Conservation (phyloP, 495 filamentous ascomycete species). For the Lophium mytilinum region DNA sequence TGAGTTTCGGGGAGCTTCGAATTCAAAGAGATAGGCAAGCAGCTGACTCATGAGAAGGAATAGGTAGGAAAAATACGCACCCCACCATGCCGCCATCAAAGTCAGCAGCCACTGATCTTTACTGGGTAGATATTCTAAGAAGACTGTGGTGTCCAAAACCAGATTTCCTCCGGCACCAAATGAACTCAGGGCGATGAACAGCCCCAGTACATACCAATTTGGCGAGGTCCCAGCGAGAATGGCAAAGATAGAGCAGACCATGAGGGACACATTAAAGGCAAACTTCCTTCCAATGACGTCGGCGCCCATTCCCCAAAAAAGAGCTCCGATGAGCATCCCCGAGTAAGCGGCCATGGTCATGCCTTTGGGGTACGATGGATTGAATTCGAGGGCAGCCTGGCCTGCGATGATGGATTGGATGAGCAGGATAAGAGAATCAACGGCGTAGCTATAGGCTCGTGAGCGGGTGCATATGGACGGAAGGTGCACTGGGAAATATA, state of each 20-base stretch:
- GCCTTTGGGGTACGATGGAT: constrained; percentile 44
- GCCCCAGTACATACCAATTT: constrained; percentile 41
- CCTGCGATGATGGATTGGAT: constrained; percentile 57
- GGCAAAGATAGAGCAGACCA: constrained; percentile 43
- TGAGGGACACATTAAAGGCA: constrained; percentile 46
- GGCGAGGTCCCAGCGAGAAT: constrained; percentile 43
- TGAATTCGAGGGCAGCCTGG: constrained; percentile 52
- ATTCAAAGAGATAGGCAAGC: no score
- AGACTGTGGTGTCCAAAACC: constrained; percentile 58
- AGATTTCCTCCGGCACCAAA: constrained; percentile 59
- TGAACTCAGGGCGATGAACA: constrained; percentile 41
- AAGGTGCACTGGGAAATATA: no score
- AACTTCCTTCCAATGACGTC: constrained; percentile 48
- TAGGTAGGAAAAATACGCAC: constrained; percentile 13
- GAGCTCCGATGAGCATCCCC: constrained; percentile 45
- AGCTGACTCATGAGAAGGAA: background rate
- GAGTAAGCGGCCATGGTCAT: constrained; percentile 55
- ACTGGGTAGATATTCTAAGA: constrained; percentile 45
- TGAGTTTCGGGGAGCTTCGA: background rate
- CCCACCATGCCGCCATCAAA: constrained; percentile 46
- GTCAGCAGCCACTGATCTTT: constrained; percentile 42
- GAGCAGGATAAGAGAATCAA: constrained; percentile 60
- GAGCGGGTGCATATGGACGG: background rate
- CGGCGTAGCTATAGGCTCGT: constrained; percentile 46
- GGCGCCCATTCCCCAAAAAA: constrained; percentile 48